Evolutionary conservation across 140 eudicot species (phyloP).

Genomic region (Stevia rebaudiana): DNA sequence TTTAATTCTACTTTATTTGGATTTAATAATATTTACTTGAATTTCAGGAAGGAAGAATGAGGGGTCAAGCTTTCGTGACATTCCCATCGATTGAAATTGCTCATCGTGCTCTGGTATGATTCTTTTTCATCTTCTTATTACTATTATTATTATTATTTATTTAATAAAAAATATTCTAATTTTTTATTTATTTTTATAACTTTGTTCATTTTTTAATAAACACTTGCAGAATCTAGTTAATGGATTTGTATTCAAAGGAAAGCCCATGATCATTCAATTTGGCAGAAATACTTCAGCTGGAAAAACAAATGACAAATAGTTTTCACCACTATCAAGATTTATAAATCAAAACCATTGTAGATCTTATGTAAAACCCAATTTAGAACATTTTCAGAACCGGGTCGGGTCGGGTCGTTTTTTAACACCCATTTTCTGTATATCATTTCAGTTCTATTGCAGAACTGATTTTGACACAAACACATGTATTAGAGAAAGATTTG

Average conservation of each 20-base stretch:
- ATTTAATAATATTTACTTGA: background rate
- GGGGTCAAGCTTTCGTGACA: conserved; percentile 95
- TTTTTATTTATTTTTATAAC: background rate
- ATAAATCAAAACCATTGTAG: background rate
- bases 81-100: conserved; percentile 79
- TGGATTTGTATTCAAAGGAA: conserved; percentile 78
- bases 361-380: background rate
- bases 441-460: background rate
- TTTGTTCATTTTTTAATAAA: background rate
- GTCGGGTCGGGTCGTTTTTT: background rate
- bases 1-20: too few species aligned
- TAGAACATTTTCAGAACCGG: background rate
- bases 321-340: background rate
- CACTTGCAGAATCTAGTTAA: conserved; percentile 63
- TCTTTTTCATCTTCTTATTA: too few species aligned
- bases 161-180: background rate
- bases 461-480: conserved; percentile 20
- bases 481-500: too few species aligned
- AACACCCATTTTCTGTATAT: background rate
- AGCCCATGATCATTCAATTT: conserved; percentile 91
- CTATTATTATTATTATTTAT: background rate
- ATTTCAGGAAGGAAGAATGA: conserved; percentile 93
- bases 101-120: conserved; percentile 55
- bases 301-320: conserved; percentile 33
- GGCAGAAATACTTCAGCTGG: conserved; percentile 58